Conservation (phyloP, 192 early-diverging fungal species). For the Mortierella alpina region DNA sequence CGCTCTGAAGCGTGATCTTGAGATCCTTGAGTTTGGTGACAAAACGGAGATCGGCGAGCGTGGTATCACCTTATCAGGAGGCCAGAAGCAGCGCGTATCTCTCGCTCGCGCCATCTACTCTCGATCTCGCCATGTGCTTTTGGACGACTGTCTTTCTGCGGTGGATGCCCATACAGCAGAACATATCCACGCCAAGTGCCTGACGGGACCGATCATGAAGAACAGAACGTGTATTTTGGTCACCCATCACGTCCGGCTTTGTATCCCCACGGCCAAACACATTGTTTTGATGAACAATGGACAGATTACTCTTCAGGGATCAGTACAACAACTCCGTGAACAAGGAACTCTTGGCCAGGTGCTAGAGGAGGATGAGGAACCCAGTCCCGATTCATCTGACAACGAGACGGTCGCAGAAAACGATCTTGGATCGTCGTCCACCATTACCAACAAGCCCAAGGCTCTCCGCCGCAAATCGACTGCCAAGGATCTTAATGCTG, state of each 20-base stretch:
- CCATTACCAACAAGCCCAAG: constrained; percentile 24
- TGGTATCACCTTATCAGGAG: constrained; percentile 78
- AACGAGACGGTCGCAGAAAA: constrained; percentile 32
- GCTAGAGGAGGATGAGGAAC: constrained; percentile 52
- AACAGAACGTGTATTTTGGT: constrained; percentile 86
- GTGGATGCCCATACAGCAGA: constrained; percentile 90
- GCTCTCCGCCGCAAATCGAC: constrained; percentile 47
- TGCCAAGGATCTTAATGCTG: constrained; percentile 40
- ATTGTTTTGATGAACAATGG: constrained; percentile 68
- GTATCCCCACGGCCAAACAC: constrained; percentile 61
- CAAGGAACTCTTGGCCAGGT: constrained; percentile 40
- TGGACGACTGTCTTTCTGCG: constrained; percentile 86
- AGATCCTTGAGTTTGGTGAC: constrained; percentile 80
- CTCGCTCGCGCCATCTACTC: constrained; percentile 83
- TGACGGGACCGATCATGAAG: constrained; percentile 75
- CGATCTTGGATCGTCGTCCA: constrained; percentile 30
- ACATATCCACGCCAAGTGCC: constrained; percentile 79
- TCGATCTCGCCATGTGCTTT: constrained; percentile 62
- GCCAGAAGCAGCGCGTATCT: constrained; percentile 81
- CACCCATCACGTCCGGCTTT: constrained; percentile 80
- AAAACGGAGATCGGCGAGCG: constrained; percentile 88
- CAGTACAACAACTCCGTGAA: constrained; percentile 39
- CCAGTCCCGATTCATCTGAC: constrained; percentile 23
- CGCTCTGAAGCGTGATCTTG: constrained; percentile 84
- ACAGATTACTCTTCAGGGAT: constrained; percentile 46